Conservation (phyloP, 257 asterid species). For the Ballota nigra region DNA sequence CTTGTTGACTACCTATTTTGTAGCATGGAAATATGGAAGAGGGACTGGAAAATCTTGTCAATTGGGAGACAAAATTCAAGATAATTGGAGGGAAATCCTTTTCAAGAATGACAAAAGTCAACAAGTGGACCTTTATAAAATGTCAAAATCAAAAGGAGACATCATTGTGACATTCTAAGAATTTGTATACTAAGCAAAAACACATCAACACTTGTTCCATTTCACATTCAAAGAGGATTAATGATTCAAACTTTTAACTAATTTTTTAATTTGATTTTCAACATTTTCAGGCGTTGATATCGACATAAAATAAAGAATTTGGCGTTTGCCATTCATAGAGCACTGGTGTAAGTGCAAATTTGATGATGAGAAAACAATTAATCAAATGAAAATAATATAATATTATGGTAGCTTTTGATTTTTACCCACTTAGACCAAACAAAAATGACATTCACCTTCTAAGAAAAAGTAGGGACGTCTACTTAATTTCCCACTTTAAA, state of each 20-base stretch:
- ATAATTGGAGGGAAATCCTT: slow-evolving; percentile 22
- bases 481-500: background rate
- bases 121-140: slow-evolving; percentile 29
- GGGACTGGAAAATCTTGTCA: background rate
- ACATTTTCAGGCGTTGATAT: background rate
- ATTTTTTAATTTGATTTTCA: background rate
- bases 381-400: background rate
- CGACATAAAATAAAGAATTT: background rate
- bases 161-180: slow-evolving; percentile 12
- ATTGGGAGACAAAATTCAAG: slow-evolving; percentile 6
- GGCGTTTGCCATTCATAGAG: background rate
- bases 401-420: background rate
- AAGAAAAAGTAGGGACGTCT: background rate
- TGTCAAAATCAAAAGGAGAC: slow-evolving; percentile 20
- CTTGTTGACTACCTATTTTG: background rate
- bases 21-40: slow-evolving; percentile 13
- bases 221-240: slow-evolving; percentile 9
- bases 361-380: background rate
- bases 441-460: background rate
- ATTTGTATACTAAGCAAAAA: background rate
- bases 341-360: too few relatives aligned
- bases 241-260: slow-evolving; percentile 19
- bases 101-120: slow-evolving; percentile 27
- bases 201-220: background rate
- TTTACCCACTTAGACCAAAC: background rate